These are phyloP conservation scores for Linnemannia elongata DNA, from an alignment of 192 early-diverging fungal species.

Conservation along the genomic window DNA sequence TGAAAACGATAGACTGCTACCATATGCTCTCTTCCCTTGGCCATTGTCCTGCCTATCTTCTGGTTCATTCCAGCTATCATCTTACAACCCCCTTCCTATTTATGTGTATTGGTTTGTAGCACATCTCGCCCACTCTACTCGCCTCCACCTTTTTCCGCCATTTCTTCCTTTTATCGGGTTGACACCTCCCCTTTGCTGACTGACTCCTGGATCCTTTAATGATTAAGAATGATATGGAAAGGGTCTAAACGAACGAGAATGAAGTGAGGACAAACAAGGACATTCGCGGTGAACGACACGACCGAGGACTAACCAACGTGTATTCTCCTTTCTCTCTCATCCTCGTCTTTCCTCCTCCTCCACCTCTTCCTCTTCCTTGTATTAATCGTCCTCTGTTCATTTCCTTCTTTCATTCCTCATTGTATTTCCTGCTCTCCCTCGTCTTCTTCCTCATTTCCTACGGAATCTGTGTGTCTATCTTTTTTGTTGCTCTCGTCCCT, in stretches of 20 bases:
- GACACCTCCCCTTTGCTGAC: neutral
- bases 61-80: neutral
- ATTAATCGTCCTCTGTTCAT: neutral
- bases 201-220: neutral
- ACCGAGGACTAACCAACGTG: neutral
- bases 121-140: neutral
- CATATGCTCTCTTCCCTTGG: neutral
- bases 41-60: neutral
- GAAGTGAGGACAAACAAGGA: neutral
- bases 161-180: neutral
- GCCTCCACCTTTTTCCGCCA: neutral
- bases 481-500: slow-evolving; percentile 5
- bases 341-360: neutral
- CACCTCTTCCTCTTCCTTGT: too few relatives aligned
- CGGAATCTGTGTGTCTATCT: neutral
- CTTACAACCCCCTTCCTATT: neutral
- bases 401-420: slow-evolving; percentile 4
- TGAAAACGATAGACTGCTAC: neutral
- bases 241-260: slow-evolving; percentile 5
- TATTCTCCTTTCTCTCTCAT: slow-evolving; percentile 4
- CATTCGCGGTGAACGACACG: neutral
- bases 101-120: neutral
- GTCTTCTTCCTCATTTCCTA: neutral
- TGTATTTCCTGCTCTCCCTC: neutral
- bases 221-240: neutral